A percentile compares a stretch with the other conserved stretches of the same genome.
Evolutionary conservation across 208 protist species (phyloP).

Genomic region (Wallacemonas collosoma): DNA sequence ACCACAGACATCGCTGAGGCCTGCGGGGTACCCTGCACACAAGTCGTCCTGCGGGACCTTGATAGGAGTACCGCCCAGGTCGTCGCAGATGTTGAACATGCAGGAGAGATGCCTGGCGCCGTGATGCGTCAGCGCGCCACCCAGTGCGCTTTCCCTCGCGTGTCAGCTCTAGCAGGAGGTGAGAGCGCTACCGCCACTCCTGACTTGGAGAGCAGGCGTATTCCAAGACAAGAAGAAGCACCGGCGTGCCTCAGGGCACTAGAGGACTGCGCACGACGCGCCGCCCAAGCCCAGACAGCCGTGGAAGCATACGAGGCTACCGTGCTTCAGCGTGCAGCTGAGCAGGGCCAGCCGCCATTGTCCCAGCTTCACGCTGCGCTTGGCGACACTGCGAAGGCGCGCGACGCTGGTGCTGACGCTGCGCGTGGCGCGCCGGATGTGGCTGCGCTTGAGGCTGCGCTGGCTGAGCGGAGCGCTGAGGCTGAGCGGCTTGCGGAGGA

Average conservation of each 20-base stretch:
- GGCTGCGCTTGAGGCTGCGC: conserved; percentile 5
- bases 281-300: too few species aligned
- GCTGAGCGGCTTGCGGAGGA: not conserved
- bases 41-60: not conserved
- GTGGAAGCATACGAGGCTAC: not conserved
- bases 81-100: not conserved
- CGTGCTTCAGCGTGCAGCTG: not conserved
- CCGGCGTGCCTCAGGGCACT: too few species aligned
- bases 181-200: too few species aligned
- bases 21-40: not conserved
- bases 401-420: not conserved
- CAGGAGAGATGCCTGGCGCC: not conserved
- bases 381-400: not conserved
- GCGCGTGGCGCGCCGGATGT: not conserved
- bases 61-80: not conserved
- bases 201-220: too few species aligned
- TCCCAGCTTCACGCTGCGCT: not conserved
- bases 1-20: not conserved
- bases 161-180: too few species aligned
- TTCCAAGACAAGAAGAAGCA: too few species aligned
- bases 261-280: too few species aligned
- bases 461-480: conserved; percentile 16
- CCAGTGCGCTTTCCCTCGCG: too few species aligned
- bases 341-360: not conserved
- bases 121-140: too few species aligned